Evolutionary conservation across 2,329 filamentous ascomycete genomes (phyloP), one percentile per base, ranked within the genome.

Genomic region (Exophiala calicioides): DNA sequence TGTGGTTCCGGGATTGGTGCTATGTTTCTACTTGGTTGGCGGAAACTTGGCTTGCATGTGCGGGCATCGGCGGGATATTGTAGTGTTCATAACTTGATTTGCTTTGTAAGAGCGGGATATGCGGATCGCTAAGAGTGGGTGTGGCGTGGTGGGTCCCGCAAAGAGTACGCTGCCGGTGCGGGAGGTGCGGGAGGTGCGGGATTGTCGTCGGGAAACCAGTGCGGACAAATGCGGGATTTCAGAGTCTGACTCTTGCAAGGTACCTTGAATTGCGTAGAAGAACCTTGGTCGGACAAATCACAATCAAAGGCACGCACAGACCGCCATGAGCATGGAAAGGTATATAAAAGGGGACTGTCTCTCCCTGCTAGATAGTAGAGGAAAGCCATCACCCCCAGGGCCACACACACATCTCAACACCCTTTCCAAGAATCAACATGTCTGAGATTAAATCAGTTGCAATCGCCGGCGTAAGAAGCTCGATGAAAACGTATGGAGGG

Each of bases 361-460:
- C 29, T 31, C 16, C 29, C 29, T 31, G 29, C 5, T 6, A 15
- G n/a, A n/a, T n/a, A n/a, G 29, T 5, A 15, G n/a, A 27, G 7
- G 24, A 8, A 7, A 34, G 7, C 31, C 8, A 34, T 7, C 7
- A 7, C 31, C 31, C 13, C 9, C 7, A 34, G 7, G 7, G 31
- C 31, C 31, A 27, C n/a, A 7, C n/a, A 15, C 29, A 12, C 29
- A 5, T 31, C 29, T 31, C 29, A 31, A n/a, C 33, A 36, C 8
- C n/a, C 30, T 27, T 16, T 30, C 8, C 26, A n/a, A n/a, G n/a
- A n/a, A n/a, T n/a, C n/a, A 33, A 12, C 20, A 47, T 47, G 44
- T 40, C 44, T 12, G 29, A 26, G n/a, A 32, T 47, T 15, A 47
- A 47, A 41, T 33, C 44, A 19, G 44, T 47, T n/a, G 44, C 44